Conservation (phyloP, 1,139 yeast genomes). For the Protomyces pachydermus region DNA sequence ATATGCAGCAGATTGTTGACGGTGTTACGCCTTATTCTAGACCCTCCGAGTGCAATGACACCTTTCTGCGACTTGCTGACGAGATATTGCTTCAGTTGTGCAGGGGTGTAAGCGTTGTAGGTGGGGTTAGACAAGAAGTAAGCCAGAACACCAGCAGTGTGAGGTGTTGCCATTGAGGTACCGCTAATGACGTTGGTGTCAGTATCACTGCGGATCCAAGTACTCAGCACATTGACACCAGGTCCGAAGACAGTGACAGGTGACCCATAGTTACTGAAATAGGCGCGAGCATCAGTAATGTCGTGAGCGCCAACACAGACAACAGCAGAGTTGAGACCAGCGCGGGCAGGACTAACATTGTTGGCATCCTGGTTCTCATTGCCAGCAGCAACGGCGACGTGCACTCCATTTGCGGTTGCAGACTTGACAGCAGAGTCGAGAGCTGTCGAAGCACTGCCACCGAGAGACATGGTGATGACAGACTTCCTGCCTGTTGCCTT, state of each 20-base stretch:
- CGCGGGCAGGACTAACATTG: constrained; percentile 64
- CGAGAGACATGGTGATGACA: constrained; percentile 51
- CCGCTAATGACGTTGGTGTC: constrained; percentile 92
- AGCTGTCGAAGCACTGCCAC: constrained; percentile 54
- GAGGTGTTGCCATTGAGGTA: constrained; percentile 99
- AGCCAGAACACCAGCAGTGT: constrained; percentile 77
- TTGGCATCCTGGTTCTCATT: constrained; percentile 61
- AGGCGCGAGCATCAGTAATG: constrained; percentile 49
- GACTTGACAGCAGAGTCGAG: constrained; percentile 55
- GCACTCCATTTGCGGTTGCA: constrained; percentile 54
- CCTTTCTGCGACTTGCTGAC: neutral
- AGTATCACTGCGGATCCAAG: constrained; percentile 73
- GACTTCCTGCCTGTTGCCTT: constrained; percentile 43
- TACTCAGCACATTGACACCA: constrained; percentile 50
- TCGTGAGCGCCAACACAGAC: constrained; percentile 63
- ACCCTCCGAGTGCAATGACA: neutral
- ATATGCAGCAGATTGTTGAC: neutral
- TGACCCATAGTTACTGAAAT: constrained; percentile 60
- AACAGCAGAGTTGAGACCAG: constrained; percentile 67
- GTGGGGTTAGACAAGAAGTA: constrained; percentile 61
- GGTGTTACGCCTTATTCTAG: neutral
- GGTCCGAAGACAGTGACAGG: constrained; percentile 63
- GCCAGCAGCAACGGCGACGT: constrained; percentile 64
- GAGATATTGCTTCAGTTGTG: neutral
- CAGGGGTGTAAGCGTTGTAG: neutral